Evolutionary conservation across 306 rosid species (phyloP), one percentile per base, ranked within the genome.

Genomic region (Vigna hirtella): DNA sequence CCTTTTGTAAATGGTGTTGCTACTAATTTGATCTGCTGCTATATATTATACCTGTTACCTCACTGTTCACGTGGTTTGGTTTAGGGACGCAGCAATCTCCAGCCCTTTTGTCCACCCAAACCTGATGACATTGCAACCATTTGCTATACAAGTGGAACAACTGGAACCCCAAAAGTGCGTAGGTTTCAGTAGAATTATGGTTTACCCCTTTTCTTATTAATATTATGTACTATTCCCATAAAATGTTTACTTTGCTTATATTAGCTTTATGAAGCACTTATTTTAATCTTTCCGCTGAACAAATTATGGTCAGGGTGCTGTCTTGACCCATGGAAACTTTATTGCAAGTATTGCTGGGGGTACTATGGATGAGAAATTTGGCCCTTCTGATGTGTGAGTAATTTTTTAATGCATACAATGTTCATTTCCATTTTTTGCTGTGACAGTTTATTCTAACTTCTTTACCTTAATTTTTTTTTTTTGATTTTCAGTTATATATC

Each of bases 71-170:
- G 62, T 79, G 67, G 70, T 85, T 82, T 74, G 73, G 80, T 83
- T 70, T 81, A 96, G 99, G 99, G 99, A 57, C 77, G 83, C 56
- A 76, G 89, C 82, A 96, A 85, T 80, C 83, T 80, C 70, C 93
- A 87, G 82, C 97, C 93, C 58, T 96, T 96, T 84, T 63, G 83
- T 82, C 96, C 94, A 0, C 98, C 99, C 65, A 91, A 90, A 66
- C 91, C 97, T 50, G 90, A 87, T 61, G 99, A 96, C 80, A 77
- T 91, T 57, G 96, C 94, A 79, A 93, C 99, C 68, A 84, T 96
- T 82, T 96, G 99, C 88, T 96, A 96, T 81, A 96, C 99, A 24
- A 96, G 99, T 80, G 99, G 99, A 73, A 96, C 99, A 77, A 96
- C 99, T 79, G 99, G 99, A 86, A 93, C 97, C 52, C 99, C 99